Percentiles rank a stretch among this genome's conserved stretches.
phyloP scores from a whole-genome alignment of 768 basidiomycete genomes.

The Coprinopsis sp. region DNA sequence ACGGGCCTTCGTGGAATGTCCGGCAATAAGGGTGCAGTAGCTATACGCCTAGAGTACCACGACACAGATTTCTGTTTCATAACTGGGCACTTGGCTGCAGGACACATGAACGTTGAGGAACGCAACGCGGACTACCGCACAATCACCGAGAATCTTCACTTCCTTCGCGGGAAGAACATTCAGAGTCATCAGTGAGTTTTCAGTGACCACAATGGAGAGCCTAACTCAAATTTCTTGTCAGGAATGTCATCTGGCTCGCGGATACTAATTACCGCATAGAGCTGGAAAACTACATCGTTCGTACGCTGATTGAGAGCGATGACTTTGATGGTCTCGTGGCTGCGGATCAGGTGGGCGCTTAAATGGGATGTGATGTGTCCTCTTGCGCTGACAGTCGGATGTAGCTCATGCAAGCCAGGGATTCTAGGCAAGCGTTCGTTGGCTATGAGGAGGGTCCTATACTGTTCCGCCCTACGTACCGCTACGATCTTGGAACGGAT shows the following conservation, averaged over 20 bases:
- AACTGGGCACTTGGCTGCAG: constrained; percentile 96
- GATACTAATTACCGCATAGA: constrained; percentile 96
- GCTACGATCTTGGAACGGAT: constrained; percentile 79
- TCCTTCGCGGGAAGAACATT: constrained; percentile 86
- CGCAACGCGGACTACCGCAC: constrained; percentile 91
- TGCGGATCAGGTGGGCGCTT: constrained; percentile 73
- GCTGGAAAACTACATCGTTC: constrained; percentile 76
- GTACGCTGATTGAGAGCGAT: constrained; percentile 56
- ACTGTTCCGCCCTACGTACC: constrained; percentile 92
- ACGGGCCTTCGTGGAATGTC: constrained; percentile 92
- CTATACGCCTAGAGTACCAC: constrained; percentile 85
- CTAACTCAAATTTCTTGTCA: constrained; percentile 31
- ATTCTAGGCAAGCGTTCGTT: constrained; percentile 65
- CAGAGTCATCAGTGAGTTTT: constrained; percentile 78
- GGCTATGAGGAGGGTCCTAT: constrained; percentile 89
- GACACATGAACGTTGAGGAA: constrained; percentile 84
- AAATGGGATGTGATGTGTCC: background rate
- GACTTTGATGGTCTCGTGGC: constrained; percentile 71
- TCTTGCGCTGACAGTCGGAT: constrained; percentile 5
- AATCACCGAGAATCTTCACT: constrained; percentile 78
- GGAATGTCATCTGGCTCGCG: constrained; percentile 89
- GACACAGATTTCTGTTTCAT: constrained; percentile 94
- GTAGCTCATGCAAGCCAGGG: constrained; percentile 72
- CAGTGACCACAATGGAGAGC: constrained; percentile 1
- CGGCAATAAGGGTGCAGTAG: constrained; percentile 96